Base-by-base conservation (phyloP, 441 rosid genomes). In the Eruca vesicaria region DNA sequence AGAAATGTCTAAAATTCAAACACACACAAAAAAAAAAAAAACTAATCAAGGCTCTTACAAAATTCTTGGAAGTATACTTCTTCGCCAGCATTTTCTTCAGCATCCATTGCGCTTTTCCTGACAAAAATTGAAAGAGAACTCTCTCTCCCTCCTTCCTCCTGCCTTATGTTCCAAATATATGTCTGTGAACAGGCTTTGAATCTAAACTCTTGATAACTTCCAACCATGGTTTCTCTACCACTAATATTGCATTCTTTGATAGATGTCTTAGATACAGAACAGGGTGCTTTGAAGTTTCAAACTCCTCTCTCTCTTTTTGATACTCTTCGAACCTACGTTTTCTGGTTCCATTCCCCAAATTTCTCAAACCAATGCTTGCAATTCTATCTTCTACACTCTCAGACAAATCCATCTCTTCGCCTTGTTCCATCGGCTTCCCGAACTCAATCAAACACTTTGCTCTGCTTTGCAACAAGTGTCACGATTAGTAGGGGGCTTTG, bases 211-310 rank as follows among this genome's bases (percentile, higher is more conserved):
- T 89, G 62, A 93, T 83, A 78, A 93, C 97, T 68, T 90, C 90
- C 80, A 86, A 74, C 99, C 99, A 96, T n/a, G 97, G 97, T 80
- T 88, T 93, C 88, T 96, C 98, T 66, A 93, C 45, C 67, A 91
- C 85, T 90, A 96, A 79, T 68, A 93, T 69, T 58, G 97, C 89
- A 69, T 81, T 87, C 71, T 88, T 89, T 0, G 97, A 86, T 73
- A 96, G 89, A 78, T 89, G 95, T 32, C 90, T 90, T 21, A 93
- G 66, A 78, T 88, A 96, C 41, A 93, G 82, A 77, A 93, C 94
- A 8, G 98, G 97, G 76, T 96, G 89, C 73, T 90, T 87, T 78
- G 89, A 90, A 10, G 86, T 88, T 66, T 77, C 68, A 78, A 93
- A 41, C 68, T 81, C 83, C 82, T 90, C 6, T n/a, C 82, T 72